A percentile compares a stretch with the other conserved stretches of the same genome.
Conservation (phyloP, 1,284 basidiomycete genomes). For the Rhodofomes roseus region DNA sequence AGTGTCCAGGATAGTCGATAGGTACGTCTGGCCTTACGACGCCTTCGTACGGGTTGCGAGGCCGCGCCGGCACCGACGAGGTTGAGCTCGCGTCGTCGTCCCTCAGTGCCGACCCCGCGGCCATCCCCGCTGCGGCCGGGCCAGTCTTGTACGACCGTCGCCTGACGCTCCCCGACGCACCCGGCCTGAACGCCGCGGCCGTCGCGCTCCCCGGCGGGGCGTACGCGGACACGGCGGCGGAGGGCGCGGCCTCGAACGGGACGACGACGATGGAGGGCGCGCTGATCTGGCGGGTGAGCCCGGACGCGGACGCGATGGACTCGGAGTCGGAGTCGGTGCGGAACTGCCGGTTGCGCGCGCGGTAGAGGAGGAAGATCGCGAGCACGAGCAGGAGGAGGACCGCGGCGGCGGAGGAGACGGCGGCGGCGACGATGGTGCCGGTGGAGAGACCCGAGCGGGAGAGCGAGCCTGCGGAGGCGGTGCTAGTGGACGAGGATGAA, state of each 20-base stretch:
- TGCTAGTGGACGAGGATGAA: not conserved
- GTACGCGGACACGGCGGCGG: not conserved
- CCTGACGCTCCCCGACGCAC: not conserved
- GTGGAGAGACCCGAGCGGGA: slow-evolving; percentile 14
- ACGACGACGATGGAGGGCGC: slow-evolving; percentile 10
- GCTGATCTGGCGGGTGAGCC: slow-evolving; percentile 12
- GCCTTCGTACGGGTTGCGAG: slow-evolving; percentile 19
- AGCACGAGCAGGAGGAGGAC: slow-evolving; percentile 20
- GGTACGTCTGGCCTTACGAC: slow-evolving; percentile 9
- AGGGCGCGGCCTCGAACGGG: slow-evolving; percentile 1
- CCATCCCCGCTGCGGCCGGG: not conserved
- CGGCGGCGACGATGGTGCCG: slow-evolving; percentile 25
- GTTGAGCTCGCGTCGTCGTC: not conserved
- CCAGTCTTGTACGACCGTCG: slow-evolving; percentile 1
- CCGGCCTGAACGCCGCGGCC: not conserved
- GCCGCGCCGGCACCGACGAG: slow-evolving; percentile 8
- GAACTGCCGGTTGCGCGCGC: slow-evolving; percentile 9
- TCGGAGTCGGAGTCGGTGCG: slow-evolving; percentile 13
- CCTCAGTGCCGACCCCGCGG: not conserved
- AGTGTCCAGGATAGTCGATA: slow-evolving; percentile 9
- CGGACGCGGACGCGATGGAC: not conserved
- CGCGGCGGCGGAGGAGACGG: slow-evolving; percentile 21
- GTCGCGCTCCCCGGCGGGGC: not conserved
- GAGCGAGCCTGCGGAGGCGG: not conserved
- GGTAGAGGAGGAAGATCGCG: slow-evolving; percentile 16